These are phyloP conservation scores for Asterionellopsis glacialis DNA, from an alignment of 108 stramenopile species.

Conservation along the genomic window DNA sequence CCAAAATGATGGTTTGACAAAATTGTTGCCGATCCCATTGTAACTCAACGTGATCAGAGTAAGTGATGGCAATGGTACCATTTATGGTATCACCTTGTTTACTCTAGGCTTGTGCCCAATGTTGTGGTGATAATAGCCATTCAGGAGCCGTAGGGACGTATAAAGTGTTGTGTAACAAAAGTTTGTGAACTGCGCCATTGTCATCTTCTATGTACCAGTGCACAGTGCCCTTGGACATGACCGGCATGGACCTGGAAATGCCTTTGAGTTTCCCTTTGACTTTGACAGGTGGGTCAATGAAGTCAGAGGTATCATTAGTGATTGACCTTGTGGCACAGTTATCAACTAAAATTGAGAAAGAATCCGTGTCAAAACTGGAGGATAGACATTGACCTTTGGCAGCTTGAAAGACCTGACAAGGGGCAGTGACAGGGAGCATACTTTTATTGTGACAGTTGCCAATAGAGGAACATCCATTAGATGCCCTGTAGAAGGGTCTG, in stretches of 20 bases:
- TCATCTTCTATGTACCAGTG: slow-evolving; percentile 26
- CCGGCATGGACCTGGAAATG: too few species aligned
- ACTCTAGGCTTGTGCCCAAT: slow-evolving; percentile 8
- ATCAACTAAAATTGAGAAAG: slow-evolving; percentile 4
- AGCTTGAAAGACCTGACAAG: too few species aligned
- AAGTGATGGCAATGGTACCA: background rate
- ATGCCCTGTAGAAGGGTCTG: background rate
- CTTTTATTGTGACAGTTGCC: background rate
- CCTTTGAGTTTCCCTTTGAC: too few species aligned
- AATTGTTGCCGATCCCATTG: too few species aligned
- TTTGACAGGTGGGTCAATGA: too few species aligned
- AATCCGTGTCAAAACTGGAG: background rate
- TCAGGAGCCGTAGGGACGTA: too few species aligned
- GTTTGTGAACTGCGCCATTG: slow-evolving; percentile 15
- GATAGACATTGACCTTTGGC: background rate
- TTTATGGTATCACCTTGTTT: background rate
- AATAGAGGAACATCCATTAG: background rate
- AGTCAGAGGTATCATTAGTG: background rate
- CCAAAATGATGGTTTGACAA: too few species aligned
- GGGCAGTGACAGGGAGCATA: background rate
- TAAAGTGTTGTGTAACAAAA: slow-evolving; percentile 28
- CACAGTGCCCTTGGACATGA: background rate
- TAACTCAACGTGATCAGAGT: too few species aligned
- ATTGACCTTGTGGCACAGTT: slow-evolving; percentile 2
- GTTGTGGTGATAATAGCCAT: too few species aligned